Evolutionary conservation across 1,139 yeast genomes (phyloP), one percentile per base, ranked within the genome.

Genomic region (Insectozyma bohioensis): DNA sequence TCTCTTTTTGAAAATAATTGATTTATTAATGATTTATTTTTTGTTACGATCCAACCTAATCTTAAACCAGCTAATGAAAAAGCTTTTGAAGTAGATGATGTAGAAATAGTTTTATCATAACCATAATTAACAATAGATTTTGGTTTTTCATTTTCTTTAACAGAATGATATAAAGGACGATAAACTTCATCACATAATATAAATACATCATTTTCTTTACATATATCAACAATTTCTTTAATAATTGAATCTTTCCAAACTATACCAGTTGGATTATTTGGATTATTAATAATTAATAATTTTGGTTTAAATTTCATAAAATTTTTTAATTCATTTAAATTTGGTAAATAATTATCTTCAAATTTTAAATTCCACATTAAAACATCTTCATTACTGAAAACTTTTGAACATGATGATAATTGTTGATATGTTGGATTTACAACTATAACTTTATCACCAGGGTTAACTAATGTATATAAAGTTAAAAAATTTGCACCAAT

Each of bases 371-470:
- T 46, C 40, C 70, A 59, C 10, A 55, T 46, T 20, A 65, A 61
- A 7, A 74, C 70, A 13, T 51, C 52, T 3, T 37, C 36, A 2
- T 67, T 69, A 3, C 76, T 73, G 46, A 76, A 75, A 52, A 70
- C 61, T 20, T 54, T 51, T 0, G 80, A 78, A 4, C 76, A 77
- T 21, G 78, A 67, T 20, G 60, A 48, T 18, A 76, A 52, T 45
- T 75, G 81, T 47, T 72, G 77, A 50, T 76, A 77, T 1, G 70
- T 62, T 12, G 82, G 82, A 33, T 64, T 67, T 5, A 72, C 67
- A 14, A 69, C 73, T 29, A 76, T 58, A 3, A 70, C 72, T 40
- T 68, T 76, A 44, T 75, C 80, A 2, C 64, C 70, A 3, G 66
- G 61, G 20, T 66, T 65, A 2, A 70, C 63, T n/a, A 75, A 41